Conservation (phyloP, 257 asterid species). For the Solanum medicagineum region DNA sequence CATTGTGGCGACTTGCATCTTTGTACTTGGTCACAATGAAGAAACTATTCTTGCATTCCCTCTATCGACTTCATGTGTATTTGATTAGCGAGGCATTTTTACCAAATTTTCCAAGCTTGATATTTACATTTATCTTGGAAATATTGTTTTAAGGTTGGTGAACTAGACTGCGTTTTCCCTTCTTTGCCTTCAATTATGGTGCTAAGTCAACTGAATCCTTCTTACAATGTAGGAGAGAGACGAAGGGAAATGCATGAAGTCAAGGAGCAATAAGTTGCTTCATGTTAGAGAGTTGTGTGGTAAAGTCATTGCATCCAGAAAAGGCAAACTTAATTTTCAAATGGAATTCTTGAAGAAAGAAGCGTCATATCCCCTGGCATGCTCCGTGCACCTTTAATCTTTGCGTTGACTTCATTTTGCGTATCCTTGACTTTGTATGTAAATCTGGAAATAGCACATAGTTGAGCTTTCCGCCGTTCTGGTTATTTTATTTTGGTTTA, state of each 20-base stretch:
- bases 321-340: constrained; percentile 49
- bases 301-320: constrained; percentile 30
- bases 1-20: background rate
- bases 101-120: background rate
- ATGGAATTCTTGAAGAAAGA: constrained; percentile 44
- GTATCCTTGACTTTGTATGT: background rate
- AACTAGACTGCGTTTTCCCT: background rate
- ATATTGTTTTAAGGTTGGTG: background rate
- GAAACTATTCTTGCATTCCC: background rate
- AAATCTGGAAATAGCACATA: background rate
- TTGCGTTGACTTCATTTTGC: background rate
- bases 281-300: constrained; percentile 67
- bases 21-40: background rate
- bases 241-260: constrained; percentile 5
- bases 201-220: background rate
- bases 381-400: background rate
- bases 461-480: background rate
- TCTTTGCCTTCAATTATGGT: background rate
- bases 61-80: background rate
- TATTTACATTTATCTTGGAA: background rate
- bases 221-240: constrained; percentile 21
- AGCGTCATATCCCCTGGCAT: constrained; percentile 60
- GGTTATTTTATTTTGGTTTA: background rate
- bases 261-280: constrained; percentile 38
- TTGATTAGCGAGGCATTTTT: background rate